A percentile compares a stretch with the other conserved stretches of the same genome.
Conservation (phyloP, 805 yeast genomes). For the Candida maris region DNA sequence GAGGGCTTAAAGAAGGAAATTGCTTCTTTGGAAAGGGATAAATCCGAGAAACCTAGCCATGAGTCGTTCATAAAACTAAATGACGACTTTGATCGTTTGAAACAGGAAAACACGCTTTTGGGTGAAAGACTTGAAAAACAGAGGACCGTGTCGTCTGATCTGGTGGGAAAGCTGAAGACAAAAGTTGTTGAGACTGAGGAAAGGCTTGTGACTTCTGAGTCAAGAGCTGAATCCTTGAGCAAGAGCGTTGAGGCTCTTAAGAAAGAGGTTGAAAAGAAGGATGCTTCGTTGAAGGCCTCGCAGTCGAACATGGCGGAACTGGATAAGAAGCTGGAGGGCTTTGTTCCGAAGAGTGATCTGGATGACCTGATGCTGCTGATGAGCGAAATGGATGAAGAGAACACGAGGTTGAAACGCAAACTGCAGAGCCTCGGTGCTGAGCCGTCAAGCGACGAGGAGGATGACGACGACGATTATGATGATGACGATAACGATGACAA, state of each 20-base stretch:
- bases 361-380: slow-evolving; percentile 77
- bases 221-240: neutral
- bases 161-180: neutral
- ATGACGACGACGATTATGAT: slow-evolving; percentile 60
- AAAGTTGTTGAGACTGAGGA: neutral
- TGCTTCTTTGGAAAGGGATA: neutral
- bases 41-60: too few relatives aligned
- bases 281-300: neutral
- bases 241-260: neutral
- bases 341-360: slow-evolving; percentile 50
- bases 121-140: too few relatives aligned
- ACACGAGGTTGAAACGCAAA: slow-evolving; percentile 50
- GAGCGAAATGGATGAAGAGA: slow-evolving; percentile 71
- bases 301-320: slow-evolving; percentile 1
- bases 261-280: neutral
- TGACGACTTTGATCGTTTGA: too few relatives aligned
- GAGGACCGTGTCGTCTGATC: too few relatives aligned
- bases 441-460: slow-evolving; percentile 69
- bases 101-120: too few relatives aligned
- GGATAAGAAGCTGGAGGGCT: slow-evolving; percentile 12
- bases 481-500: slow-evolving; percentile 41
- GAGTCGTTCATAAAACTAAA: too few relatives aligned
- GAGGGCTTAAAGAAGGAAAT: neutral
- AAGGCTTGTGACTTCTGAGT: neutral
- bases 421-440: slow-evolving; percentile 53